phyloP scores from a whole-genome alignment of 495 filamentous ascomycete genomes.

The Copromyces sp. region DNA sequence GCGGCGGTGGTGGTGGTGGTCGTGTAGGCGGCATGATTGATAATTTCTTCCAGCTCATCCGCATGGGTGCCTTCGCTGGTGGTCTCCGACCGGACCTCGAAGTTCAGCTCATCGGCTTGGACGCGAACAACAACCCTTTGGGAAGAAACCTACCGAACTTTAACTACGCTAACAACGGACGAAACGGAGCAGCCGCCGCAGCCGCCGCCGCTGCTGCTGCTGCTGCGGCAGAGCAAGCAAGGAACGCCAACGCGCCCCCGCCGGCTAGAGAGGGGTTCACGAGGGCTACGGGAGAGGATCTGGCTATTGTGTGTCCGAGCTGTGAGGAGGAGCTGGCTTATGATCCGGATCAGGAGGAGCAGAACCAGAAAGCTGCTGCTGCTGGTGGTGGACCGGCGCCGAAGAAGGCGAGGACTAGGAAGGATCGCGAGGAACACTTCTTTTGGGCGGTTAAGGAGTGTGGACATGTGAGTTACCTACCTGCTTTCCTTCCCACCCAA shows the following conservation, averaged over 20 bases:
- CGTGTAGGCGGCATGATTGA: background rate
- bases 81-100: slow-evolving; percentile 8
- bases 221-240: slow-evolving; percentile 1
- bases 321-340: slow-evolving; percentile 39
- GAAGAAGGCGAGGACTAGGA: slow-evolving; percentile 30
- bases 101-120: slow-evolving; percentile 9
- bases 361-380: background rate
- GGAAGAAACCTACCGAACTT: slow-evolving; percentile 18
- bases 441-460: slow-evolving; percentile 42
- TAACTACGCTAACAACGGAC: slow-evolving; percentile 19
- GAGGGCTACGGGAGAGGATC: slow-evolving; percentile 29
- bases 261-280: slow-evolving; percentile 31
- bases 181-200: slow-evolving; percentile 4
- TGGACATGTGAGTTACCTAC: slow-evolving; percentile 32
- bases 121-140: slow-evolving; percentile 15
- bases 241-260: slow-evolving; percentile 24
- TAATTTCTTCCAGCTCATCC: background rate
- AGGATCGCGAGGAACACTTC: slow-evolving; percentile 36
- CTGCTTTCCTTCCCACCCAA: background rate
- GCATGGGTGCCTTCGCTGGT: background rate
- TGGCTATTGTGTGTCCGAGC: slow-evolving; percentile 33
- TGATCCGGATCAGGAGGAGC: slow-evolving; percentile 24
- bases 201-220: background rate
- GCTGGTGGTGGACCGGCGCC: slow-evolving; percentile 7
- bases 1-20: background rate